Percentiles rank a stretch among this genome's conserved stretches.
These are phyloP conservation scores for Fonsecaea erecta DNA, from an alignment of 2,329 filamentous ascomycete genomes.

Conservation along the genomic window DNA sequence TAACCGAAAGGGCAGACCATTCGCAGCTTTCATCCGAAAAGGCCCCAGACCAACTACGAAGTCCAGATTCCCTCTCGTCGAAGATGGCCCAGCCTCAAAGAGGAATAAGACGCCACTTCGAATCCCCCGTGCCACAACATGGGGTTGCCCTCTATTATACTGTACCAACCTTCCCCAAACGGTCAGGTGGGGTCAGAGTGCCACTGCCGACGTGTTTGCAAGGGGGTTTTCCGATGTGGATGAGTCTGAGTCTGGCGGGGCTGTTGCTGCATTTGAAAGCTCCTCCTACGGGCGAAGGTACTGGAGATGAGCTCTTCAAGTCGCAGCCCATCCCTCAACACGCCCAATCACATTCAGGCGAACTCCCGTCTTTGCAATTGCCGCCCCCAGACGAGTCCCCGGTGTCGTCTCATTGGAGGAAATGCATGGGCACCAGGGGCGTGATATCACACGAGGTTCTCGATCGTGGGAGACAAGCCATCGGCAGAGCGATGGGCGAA, in stretches of 20 bases:
- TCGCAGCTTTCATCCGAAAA: no score
- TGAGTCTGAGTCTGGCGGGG: conserved; percentile 13
- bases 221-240: conserved; percentile 2
- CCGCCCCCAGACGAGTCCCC: background rate
- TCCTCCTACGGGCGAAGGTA: no score
- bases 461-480: background rate
- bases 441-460: background rate
- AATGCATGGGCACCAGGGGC: background rate
- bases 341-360: conserved; percentile 1
- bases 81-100: background rate
- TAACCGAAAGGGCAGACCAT: background rate
- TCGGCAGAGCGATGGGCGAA: background rate
- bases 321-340: no score
- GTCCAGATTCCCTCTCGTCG: no score
- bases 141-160: background rate
- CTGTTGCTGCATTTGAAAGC: conserved; percentile 5
- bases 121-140: conserved; percentile 1
- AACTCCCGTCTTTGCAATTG: background rate
- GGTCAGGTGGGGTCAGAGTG: conserved; percentile 16
- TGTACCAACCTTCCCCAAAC: background rate
- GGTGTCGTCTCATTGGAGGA: background rate
- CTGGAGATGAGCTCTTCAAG: background rate
- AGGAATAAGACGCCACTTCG: background rate
- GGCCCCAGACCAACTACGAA: no score
- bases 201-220: conserved; percentile 12